Evolutionary conservation across 345 rosid species (phyloP).

Genomic region (Dimocarpus longan): DNA sequence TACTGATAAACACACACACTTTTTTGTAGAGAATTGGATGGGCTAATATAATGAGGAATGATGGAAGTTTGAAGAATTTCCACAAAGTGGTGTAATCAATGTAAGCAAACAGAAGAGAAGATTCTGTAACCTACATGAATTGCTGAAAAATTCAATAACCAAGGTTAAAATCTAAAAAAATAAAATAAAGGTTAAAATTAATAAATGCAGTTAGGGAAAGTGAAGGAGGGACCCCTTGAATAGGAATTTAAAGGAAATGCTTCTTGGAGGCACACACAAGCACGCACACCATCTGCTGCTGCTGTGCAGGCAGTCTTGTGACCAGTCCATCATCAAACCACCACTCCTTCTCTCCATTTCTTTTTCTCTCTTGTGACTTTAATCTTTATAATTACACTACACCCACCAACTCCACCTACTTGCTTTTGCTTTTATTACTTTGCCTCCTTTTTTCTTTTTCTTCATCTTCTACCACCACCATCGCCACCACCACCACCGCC

Average conservation of each 20-base stretch:
- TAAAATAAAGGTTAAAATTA: not conserved
- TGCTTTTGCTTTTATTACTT: slow-evolving; percentile 36
- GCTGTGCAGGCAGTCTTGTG: not conserved
- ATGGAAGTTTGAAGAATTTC: not conserved
- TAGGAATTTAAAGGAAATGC: slow-evolving; percentile 10
- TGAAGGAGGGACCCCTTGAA: not conserved
- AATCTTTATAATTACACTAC: slow-evolving; percentile 22
- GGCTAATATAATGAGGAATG: not conserved
- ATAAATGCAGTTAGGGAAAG: not conserved
- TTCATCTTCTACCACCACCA: not conserved
- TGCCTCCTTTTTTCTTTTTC: not conserved
- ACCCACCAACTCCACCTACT: slow-evolving; percentile 32
- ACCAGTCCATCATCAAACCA: not conserved
- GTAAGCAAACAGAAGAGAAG: slow-evolving; percentile 1
- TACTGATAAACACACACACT: no score
- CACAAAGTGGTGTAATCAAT: not conserved
- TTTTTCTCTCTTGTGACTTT: not conserved
- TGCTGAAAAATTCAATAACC: not conserved
- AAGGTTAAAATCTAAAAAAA: not conserved
- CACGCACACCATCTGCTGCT: not conserved
- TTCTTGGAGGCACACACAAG: slow-evolving; percentile 9
- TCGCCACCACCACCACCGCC: not conserved
- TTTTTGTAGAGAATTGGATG: not conserved
- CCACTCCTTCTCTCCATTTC: slow-evolving; percentile 6
- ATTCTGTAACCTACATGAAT: not conserved